phyloP scores from a whole-genome alignment of 352 stramenopile species.

The Blastocystis sp. region DNA sequence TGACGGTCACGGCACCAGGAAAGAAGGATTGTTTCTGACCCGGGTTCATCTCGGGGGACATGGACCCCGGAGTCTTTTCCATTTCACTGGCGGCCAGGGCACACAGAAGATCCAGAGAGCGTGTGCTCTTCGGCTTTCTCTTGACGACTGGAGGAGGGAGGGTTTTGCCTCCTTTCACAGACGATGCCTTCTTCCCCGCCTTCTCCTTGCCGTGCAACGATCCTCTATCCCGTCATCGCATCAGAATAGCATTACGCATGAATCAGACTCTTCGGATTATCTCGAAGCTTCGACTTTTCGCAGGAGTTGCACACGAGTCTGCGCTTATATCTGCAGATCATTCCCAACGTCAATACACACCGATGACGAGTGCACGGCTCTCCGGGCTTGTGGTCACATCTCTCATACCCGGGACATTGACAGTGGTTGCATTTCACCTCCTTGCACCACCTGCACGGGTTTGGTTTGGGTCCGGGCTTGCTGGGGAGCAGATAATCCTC shows the following conservation, averaged over 20 bases:
- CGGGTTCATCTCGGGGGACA: too few species aligned
- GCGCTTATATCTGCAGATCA: constrained; percentile 52
- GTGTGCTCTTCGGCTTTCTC: neutral
- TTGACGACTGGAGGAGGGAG: too few species aligned
- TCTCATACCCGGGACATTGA: constrained; percentile 58
- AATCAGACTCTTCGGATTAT: constrained; percentile 23
- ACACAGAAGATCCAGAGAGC: constrained; percentile 9
- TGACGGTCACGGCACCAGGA: too few species aligned
- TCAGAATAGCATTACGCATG: neutral
- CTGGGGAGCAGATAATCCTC: neutral
- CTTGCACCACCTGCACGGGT: constrained; percentile 65
- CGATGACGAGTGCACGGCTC: constrained; percentile 29
- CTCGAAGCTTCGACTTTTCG: constrained; percentile 64
- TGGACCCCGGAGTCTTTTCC: too few species aligned
- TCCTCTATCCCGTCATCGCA: neutral
- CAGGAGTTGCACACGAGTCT: constrained; percentile 59
- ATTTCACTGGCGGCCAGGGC: too few species aligned
- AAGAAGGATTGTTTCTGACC: too few species aligned
- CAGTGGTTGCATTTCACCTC: constrained; percentile 53
- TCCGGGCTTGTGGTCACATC: constrained; percentile 54
- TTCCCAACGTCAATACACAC: neutral
- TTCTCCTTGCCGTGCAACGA: too few species aligned
- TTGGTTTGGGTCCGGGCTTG: constrained; percentile 47
- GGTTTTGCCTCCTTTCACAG: too few species aligned
- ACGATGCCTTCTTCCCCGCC: too few species aligned